Evolutionary conservation across 179 eudicot genomes (phyloP).

Genomic region (Pouteria campechiana): DNA sequence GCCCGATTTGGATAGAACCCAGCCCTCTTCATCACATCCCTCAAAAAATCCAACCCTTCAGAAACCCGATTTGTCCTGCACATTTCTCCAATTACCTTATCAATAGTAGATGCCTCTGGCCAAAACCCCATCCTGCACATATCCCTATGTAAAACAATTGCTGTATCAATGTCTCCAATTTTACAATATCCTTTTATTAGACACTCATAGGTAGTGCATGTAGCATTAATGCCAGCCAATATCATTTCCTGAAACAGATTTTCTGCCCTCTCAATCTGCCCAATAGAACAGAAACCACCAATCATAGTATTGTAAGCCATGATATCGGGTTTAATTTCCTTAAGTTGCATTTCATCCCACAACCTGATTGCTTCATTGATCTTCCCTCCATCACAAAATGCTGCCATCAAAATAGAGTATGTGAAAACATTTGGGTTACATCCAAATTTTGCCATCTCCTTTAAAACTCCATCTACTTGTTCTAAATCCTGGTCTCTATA

Average conservation of each 20-base stretch:
- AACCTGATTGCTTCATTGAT: slow-evolving; percentile 44
- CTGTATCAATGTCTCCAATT: slow-evolving; percentile 44
- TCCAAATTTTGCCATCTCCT: slow-evolving; percentile 34
- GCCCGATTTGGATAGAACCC: slow-evolving; percentile 28
- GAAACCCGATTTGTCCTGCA: slow-evolving; percentile 27
- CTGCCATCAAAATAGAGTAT: slow-evolving; percentile 54
- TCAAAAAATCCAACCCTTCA: slow-evolving; percentile 42
- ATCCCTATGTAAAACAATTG: slow-evolving; percentile 36
- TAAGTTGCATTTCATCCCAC: slow-evolving; percentile 50
- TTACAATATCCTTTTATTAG: slow-evolving; percentile 64
- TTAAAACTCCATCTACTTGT: slow-evolving; percentile 60
- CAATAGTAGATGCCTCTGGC: slow-evolving; percentile 35
- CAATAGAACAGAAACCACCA: slow-evolving; percentile 64
- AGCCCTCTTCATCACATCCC: slow-evolving; percentile 18
- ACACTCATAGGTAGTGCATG: slow-evolving; percentile 61
- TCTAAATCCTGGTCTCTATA: slow-evolving; percentile 35
- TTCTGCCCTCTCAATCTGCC: slow-evolving; percentile 55
- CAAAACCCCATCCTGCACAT: slow-evolving; percentile 52
- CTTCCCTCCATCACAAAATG: slow-evolving; percentile 49
- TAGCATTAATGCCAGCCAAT: no score
- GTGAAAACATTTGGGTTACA: slow-evolving; percentile 35
- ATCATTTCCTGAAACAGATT: slow-evolving; percentile 61
- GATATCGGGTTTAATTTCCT: slow-evolving; percentile 38
- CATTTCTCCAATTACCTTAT: slow-evolving; percentile 32
- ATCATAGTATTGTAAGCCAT: slow-evolving; percentile 63